phyloP scores from a whole-genome alignment of 345 rosid species.

The Melaleuca alternifolia region DNA sequence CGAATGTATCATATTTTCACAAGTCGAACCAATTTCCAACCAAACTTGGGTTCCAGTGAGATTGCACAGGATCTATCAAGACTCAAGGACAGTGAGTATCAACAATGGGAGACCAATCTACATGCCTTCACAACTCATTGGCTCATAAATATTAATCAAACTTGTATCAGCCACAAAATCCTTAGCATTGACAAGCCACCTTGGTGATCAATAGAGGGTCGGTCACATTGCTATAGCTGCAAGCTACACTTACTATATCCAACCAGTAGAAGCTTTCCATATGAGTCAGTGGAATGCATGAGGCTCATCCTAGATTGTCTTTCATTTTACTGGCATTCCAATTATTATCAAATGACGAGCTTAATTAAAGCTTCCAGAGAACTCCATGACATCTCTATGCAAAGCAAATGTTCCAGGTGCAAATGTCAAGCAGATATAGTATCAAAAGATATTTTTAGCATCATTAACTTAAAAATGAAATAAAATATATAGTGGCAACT shows the following conservation, averaged over 20 bases:
- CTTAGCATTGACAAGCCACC: not conserved
- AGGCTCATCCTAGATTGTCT: not conserved
- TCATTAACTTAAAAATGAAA: not conserved
- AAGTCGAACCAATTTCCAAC: not conserved
- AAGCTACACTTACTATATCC: not conserved
- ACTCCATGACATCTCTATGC: not conserved
- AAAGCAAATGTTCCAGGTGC: not conserved
- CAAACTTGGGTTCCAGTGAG: not conserved
- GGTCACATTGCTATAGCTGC: not conserved
- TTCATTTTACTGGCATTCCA: not conserved
- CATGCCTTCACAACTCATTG: not conserved
- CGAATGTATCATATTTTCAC: not conserved
- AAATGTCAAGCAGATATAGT: not conserved
- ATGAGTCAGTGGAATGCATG: not conserved
- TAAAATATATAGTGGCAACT: constrained; percentile 7
- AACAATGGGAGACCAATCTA: not conserved
- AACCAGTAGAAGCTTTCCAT: not conserved
- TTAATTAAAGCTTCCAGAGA: not conserved
- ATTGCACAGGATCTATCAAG: not conserved
- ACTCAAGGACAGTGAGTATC: not conserved
- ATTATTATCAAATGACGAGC: not conserved
- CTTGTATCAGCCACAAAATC: not conserved
- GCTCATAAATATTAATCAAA: not conserved
- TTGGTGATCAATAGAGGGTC: not conserved
- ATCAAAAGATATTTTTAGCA: not conserved